Base-by-base conservation (phyloP, 495 filamentous ascomycete genomes). In the Penicillium lividum region DNA sequence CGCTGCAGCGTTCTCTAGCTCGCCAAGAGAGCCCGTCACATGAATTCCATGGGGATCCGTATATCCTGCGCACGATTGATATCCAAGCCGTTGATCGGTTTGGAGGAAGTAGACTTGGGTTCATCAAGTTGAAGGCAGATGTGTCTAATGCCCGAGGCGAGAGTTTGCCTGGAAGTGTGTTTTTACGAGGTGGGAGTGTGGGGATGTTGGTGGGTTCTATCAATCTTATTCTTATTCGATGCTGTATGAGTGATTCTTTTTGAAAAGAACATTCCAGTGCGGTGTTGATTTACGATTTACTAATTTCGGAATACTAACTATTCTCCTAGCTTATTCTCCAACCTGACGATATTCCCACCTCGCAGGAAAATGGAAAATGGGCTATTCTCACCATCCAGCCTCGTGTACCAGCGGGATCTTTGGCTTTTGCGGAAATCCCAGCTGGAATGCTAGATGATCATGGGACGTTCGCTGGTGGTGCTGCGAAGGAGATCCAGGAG, bases 361-460 rank as follows among this genome's bases (percentile, higher is more conserved):
- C 61, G 3, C 59, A 63, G 7, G 58, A 80, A 58, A 60, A 71
- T 18, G 73, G 89, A 55, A 88, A 89, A 65, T 81, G 86, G 60
- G 91, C 86, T 3, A 75, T 96, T 28, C 71, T 97, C 36, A 93
- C 92, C 1, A 79, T 95, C 31, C 93, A 97, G 67, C 88, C 92
- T 27, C 88, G 92, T 36, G 80, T 95, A 18, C 83, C 93, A 0
- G 90, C 89, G 9, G 91, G 89, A 0, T 88, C 86, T 6, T 74
- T 97, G 8, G 79, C 80, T 8, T 87, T 96, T 61, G 75, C 86
- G 11, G 92, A 97, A 68, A 76, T 97, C 18, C 92, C 92, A 0
- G 92, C 92, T 0, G 92, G 92, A 6, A 96, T 96, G 91, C 82
- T 97, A 7, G 92, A 96, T 64, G 85, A 90, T 57, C 77, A 73